These are phyloP conservation scores for Setomelanomma holmii DNA, from an alignment of 2,329 filamentous ascomycete species.

Conservation along the genomic window DNA sequence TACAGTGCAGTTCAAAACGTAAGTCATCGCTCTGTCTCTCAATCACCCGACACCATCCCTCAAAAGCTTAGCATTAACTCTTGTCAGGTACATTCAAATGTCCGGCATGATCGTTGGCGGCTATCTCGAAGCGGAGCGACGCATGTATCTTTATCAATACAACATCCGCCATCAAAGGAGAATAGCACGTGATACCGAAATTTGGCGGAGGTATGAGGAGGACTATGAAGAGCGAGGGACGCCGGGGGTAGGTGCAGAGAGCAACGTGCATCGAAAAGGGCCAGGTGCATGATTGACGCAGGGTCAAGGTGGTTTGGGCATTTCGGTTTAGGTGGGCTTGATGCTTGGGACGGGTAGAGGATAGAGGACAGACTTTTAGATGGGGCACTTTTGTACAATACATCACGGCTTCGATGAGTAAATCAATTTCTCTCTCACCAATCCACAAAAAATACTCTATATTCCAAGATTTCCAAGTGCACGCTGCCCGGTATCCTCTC, in stretches of 20 bases:
- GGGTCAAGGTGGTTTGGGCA: not conserved
- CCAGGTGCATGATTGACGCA: not conserved
- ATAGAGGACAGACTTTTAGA: not conserved
- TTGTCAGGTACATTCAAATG: constrained; percentile 76
- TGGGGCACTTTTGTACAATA: not conserved
- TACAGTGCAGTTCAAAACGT: constrained; percentile 47
- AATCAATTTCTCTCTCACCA: no score
- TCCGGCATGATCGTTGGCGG: constrained; percentile 82
- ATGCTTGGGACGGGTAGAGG: not conserved
- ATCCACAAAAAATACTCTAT: no score
- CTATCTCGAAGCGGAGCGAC: constrained; percentile 76
- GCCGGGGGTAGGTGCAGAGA: constrained; percentile 46
- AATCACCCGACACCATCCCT: not conserved
- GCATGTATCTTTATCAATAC: constrained; percentile 72
- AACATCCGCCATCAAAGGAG: constrained; percentile 70
- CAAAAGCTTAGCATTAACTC: no score
- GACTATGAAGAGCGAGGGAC: constrained; percentile 59
- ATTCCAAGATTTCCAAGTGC: no score
- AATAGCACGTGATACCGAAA: constrained; percentile 68
- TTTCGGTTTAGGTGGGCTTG: not conserved
- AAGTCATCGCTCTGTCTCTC: constrained; percentile 9
- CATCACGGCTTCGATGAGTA: no score
- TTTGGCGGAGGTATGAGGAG: constrained; percentile 72
- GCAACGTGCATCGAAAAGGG: constrained; percentile 27
- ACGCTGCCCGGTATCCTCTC: not conserved